Percentiles rank a stretch among this genome's conserved stretches.
These are phyloP conservation scores for Clavispora vitiphila DNA, from an alignment of 805 yeast genomes.

Conservation along the genomic window DNA sequence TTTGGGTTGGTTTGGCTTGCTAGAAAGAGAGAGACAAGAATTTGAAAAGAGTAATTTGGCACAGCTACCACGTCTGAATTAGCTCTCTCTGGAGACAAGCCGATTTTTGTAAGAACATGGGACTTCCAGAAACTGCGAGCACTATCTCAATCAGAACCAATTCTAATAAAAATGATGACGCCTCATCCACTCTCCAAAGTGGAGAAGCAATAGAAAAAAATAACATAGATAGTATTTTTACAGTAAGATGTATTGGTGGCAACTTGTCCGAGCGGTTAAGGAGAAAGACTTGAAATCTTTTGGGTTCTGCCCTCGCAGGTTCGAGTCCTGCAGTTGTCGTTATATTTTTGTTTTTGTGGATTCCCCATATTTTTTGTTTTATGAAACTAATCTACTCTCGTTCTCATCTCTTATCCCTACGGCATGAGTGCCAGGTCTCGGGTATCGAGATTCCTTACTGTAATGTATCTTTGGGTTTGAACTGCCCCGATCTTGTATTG, in stretches of 20 bases:
- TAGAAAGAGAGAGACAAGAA: too few species aligned
- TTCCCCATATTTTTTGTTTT: constrained; percentile 3
- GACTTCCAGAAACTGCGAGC: too few species aligned
- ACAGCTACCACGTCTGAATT: too few species aligned
- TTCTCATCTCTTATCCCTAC: constrained; percentile 5
- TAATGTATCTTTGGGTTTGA: background rate
- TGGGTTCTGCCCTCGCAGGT: constrained; percentile 18
- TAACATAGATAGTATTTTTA: background rate
- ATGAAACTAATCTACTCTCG: constrained; percentile 11
- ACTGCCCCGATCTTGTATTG: background rate
- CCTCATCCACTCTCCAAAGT: too few species aligned
- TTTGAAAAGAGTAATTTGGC: too few species aligned
- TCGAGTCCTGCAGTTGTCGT: constrained; percentile 17
- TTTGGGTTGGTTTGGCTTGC: too few species aligned
- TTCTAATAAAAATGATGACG: too few species aligned
- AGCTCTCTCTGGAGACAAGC: too few species aligned
- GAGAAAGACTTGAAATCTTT: constrained; percentile 19
- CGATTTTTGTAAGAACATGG: too few species aligned
- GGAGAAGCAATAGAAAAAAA: background rate
- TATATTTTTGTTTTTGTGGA: constrained; percentile 8
- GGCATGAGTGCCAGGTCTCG: constrained; percentile 11
- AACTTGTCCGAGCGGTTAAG: constrained; percentile 20
- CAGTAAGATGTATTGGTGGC: constrained; percentile 4
- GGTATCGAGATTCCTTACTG: background rate
- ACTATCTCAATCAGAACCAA: too few species aligned